Evolutionary conservation across 371 early-diverging fungal species (phyloP).

Genomic region (Dichotomocladium elegans): DNA sequence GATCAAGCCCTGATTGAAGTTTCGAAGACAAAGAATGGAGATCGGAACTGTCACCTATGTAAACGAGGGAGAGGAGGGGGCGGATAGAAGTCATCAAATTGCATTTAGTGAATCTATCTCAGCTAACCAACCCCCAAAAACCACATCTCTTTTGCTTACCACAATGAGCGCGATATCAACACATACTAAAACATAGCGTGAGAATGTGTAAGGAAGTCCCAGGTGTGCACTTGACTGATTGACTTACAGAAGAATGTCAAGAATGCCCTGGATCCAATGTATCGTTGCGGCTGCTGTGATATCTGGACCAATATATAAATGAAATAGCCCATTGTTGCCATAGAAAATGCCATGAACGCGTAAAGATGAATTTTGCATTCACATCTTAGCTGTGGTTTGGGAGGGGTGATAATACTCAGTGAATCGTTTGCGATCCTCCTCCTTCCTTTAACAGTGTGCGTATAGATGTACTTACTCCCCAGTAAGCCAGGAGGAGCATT

Average conservation of each 20-base stretch:
- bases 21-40: slow-evolving; percentile 22
- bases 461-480: slow-evolving; percentile 49
- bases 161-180: slow-evolving; percentile 30
- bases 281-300: slow-evolving; percentile 50
- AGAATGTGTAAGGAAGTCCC: background rate
- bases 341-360: slow-evolving; percentile 51
- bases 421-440: too few species aligned
- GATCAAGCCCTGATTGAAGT: slow-evolving; percentile 24
- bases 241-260: slow-evolving; percentile 66
- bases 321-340: slow-evolving; percentile 65
- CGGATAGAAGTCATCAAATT: background rate
- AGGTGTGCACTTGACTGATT: background rate
- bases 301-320: slow-evolving; percentile 69
- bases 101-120: background rate
- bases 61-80: background rate
- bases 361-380: slow-evolving; percentile 57
- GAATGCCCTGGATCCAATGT: slow-evolving; percentile 53
- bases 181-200: slow-evolving; percentile 13
- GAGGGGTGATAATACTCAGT: background rate
- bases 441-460: background rate
- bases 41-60: slow-evolving; percentile 22
- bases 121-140: background rate
- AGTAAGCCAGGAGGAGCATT: slow-evolving; percentile 71
- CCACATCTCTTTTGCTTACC: too few species aligned
- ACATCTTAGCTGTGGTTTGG: slow-evolving; percentile 16